These are phyloP conservation scores for Fusarium keratoplasticum DNA, from an alignment of 2,329 filamentous ascomycete genomes.

Conservation along the genomic window DNA sequence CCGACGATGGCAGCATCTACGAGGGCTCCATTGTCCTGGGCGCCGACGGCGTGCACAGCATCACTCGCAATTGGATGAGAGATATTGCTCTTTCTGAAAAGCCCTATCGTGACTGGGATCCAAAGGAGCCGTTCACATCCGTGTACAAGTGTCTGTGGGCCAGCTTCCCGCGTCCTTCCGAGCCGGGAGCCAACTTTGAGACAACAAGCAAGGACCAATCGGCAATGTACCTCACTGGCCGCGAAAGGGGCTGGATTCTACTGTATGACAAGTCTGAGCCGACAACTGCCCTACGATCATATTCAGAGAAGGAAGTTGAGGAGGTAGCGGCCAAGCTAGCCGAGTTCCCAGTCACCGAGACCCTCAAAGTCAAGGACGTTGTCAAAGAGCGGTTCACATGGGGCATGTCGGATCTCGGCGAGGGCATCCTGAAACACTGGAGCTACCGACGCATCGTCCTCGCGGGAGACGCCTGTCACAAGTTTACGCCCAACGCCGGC, in stretches of 20 bases:
- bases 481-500: constrained; percentile 49
- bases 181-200: constrained; percentile 42
- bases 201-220: constrained; percentile 43
- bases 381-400: background rate
- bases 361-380: constrained; percentile 13
- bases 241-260: constrained; percentile 47
- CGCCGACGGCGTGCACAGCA: constrained; percentile 21
- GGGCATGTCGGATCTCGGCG: constrained; percentile 47
- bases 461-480: constrained; percentile 49
- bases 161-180: constrained; percentile 37
- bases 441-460: constrained; percentile 45
- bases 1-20: constrained; percentile 8
- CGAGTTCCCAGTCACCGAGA: constrained; percentile 10
- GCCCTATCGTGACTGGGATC: background rate
- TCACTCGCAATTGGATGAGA: constrained; percentile 11
- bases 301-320: constrained; percentile 3
- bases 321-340: background rate
- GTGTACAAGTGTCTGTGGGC: constrained; percentile 39
- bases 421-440: constrained; percentile 48
- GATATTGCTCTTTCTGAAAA: background rate
- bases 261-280: constrained; percentile 47
- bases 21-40: constrained; percentile 16
- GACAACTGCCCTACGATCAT: background rate
- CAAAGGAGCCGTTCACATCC: background rate
- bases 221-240: constrained; percentile 46